These are phyloP conservation scores for Russula vinacea DNA, from an alignment of 768 basidiomycete species.

Conservation along the genomic window DNA sequence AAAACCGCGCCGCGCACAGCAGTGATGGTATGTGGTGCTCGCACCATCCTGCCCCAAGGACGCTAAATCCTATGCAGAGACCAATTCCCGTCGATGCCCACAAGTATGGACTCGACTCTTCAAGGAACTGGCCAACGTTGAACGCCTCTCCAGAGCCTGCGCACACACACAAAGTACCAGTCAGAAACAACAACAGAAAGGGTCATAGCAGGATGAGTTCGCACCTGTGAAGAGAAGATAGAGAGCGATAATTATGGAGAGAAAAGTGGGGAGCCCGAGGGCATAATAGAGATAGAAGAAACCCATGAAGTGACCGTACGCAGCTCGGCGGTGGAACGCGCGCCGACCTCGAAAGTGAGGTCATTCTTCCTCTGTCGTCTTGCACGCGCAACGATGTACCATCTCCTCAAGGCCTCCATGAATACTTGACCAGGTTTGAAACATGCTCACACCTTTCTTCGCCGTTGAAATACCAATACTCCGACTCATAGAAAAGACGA, in stretches of 20 bases:
- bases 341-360: background rate
- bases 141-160: constrained; percentile 86
- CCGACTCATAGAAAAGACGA: constrained; percentile 65
- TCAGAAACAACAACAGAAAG: background rate
- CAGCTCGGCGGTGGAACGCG: background rate
- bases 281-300: constrained; percentile 50
- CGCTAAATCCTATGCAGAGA: constrained; percentile 89
- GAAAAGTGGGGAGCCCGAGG: constrained; percentile 66
- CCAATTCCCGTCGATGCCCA: constrained; percentile 92
- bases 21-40: constrained; percentile 33
- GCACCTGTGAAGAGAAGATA: constrained; percentile 89
- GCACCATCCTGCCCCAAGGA: constrained; percentile 93
- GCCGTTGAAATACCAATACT: background rate
- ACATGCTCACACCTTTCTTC: background rate
- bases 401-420: constrained; percentile 87
- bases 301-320: constrained; percentile 33
- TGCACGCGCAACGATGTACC: constrained; percentile 64
- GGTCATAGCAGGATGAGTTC: background rate
- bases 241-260: constrained; percentile 63
- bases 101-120: constrained; percentile 89
- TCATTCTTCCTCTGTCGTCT: background rate
- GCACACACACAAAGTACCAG: constrained; percentile 1
- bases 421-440: constrained; percentile 76
- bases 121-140: constrained; percentile 91
- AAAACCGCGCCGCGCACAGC: background rate